A percentile compares a stretch with the other conserved stretches of the same genome.
phyloP scores from a whole-genome alignment of 2,329 filamentous ascomycete genomes.

The Podosphaera leucotricha region DNA sequence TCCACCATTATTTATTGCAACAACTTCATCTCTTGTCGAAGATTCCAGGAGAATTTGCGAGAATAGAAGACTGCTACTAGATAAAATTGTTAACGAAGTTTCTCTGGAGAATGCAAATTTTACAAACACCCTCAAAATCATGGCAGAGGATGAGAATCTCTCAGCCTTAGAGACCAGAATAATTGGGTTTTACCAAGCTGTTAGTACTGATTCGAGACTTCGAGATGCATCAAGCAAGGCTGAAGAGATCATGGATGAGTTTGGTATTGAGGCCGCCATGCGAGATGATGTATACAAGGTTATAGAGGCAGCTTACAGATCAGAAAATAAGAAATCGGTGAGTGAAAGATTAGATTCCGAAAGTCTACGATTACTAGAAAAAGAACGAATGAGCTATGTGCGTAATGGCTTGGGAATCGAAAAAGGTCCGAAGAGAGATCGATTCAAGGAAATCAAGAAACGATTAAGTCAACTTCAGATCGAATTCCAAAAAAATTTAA shows the following conservation, averaged over 20 bases:
- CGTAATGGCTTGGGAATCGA: conserved; percentile 52
- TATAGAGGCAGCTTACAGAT: conserved; percentile 32
- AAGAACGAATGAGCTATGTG: conserved; percentile 55
- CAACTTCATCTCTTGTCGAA: conserved; percentile 40
- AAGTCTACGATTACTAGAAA: conserved; percentile 48
- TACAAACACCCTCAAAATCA: conserved; percentile 33
- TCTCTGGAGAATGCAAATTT: conserved; percentile 28
- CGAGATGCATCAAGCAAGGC: conserved; percentile 57
- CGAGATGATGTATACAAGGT: conserved; percentile 56
- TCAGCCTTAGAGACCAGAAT: conserved; percentile 37
- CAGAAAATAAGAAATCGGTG: conserved; percentile 23
- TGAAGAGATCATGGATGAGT: conserved; percentile 53
- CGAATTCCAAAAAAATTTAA: conserved; percentile 55
- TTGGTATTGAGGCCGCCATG: conserved; percentile 56
- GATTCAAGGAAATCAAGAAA: conserved; percentile 76
- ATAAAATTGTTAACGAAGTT: conserved; percentile 29
- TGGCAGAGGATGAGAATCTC: conserved; percentile 49
- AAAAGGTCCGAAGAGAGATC: conserved; percentile 43
- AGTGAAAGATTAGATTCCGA: conserved; percentile 35
- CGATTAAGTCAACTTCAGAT: conserved; percentile 39
- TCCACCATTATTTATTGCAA: conserved; percentile 55
- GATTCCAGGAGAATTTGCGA: conserved; percentile 45
- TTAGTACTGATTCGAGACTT: conserved; percentile 42
- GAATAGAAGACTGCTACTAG: conserved; percentile 8
- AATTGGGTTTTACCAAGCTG: conserved; percentile 58